Percentiles rank a stretch among this genome's conserved stretches.
phyloP scores from a whole-genome alignment of 2,329 filamentous ascomycete genomes.

The Sphaerulina musiva region DNA sequence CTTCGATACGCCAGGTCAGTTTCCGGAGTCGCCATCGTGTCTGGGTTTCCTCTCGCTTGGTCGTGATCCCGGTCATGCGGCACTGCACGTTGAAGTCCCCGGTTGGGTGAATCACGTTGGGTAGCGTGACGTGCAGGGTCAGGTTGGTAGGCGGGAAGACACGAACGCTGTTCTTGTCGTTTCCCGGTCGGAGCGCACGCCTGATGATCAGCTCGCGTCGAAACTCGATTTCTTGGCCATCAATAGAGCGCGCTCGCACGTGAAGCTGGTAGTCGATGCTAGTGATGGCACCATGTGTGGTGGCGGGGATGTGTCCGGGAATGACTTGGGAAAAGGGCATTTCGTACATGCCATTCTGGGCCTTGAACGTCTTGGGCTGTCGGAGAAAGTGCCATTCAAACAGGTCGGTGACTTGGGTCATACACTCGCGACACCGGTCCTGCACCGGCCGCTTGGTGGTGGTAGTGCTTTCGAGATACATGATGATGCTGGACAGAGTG shows the following conservation, averaged over 20 bases:
- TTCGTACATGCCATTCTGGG: constrained; percentile 56
- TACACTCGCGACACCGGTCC: constrained; percentile 71
- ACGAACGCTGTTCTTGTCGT: constrained; percentile 81
- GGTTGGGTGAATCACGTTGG: constrained; percentile 77
- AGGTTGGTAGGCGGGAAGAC: constrained; percentile 96
- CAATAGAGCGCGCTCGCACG: constrained; percentile 57
- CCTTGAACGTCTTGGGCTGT: constrained; percentile 40
- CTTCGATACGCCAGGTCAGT: constrained; percentile 87
- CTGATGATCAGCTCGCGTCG: constrained; percentile 65
- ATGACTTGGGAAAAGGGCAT: constrained; percentile 89
- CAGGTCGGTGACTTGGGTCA: constrained; percentile 63
- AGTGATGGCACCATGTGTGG: constrained; percentile 66
- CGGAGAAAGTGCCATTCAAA: constrained; percentile 72
- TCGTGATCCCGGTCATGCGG: constrained; percentile 78
- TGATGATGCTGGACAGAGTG: constrained; percentile 62
- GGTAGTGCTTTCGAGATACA: constrained; percentile 63
- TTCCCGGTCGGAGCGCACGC: constrained; percentile 70
- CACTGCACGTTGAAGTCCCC: constrained; percentile 73
- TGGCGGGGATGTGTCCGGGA: constrained; percentile 76
- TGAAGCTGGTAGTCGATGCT: constrained; percentile 72
- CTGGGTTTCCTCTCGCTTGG: constrained; percentile 58
- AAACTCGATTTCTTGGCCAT: constrained; percentile 58
- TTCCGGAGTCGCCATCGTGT: constrained; percentile 87
- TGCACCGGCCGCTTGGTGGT: constrained; percentile 77
- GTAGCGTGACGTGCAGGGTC: constrained; percentile 74